These are phyloP conservation scores for Talaromyces sp. DNA, from an alignment of 2,329 filamentous ascomycete genomes.

Conservation along the genomic window DNA sequence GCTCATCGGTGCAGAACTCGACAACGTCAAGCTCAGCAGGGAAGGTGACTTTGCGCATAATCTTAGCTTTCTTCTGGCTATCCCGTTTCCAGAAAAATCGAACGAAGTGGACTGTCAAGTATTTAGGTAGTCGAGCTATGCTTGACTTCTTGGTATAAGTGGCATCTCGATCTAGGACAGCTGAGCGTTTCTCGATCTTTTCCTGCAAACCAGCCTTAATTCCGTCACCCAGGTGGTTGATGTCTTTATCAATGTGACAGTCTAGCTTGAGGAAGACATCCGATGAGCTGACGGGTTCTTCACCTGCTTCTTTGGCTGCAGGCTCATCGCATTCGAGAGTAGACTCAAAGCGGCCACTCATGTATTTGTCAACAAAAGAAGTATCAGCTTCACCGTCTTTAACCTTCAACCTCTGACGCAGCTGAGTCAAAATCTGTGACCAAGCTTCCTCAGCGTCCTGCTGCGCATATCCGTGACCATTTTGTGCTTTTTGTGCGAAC, in stretches of 20 bases:
- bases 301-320: conserved; percentile 68
- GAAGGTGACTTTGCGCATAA: conserved; percentile 98
- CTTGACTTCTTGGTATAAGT: conserved; percentile 87
- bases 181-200: conserved; percentile 85
- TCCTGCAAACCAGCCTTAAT: conserved; percentile 78
- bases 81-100: conserved; percentile 98
- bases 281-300: conserved; percentile 63
- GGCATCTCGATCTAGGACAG: conserved; percentile 71
- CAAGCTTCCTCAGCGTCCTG: conserved; percentile 98
- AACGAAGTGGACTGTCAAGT: conserved; percentile 94
- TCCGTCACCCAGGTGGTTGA: conserved; percentile 88
- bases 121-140: conserved; percentile 87
- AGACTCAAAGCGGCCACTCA: conserved; percentile 77
- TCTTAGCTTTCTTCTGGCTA: conserved; percentile 97
- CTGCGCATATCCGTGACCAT: conserved; percentile 83
- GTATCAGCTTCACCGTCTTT: conserved; percentile 51
- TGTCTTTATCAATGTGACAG: conserved; percentile 85
- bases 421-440: conserved; percentile 86
- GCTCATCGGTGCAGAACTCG: conserved; percentile 90
- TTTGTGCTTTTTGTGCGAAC: conserved; percentile 84
- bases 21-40: conserved; percentile 88
- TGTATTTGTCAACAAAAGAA: conserved; percentile 86
- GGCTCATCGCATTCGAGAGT: conserved; percentile 80
- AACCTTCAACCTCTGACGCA: conserved; percentile 73
- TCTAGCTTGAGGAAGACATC: conserved; percentile 89